A percentile compares a stretch with the other conserved stretches of the same genome.
Evolutionary conservation across 257 asterid genomes (phyloP).

Genomic region (Solanum sejunctum): DNA sequence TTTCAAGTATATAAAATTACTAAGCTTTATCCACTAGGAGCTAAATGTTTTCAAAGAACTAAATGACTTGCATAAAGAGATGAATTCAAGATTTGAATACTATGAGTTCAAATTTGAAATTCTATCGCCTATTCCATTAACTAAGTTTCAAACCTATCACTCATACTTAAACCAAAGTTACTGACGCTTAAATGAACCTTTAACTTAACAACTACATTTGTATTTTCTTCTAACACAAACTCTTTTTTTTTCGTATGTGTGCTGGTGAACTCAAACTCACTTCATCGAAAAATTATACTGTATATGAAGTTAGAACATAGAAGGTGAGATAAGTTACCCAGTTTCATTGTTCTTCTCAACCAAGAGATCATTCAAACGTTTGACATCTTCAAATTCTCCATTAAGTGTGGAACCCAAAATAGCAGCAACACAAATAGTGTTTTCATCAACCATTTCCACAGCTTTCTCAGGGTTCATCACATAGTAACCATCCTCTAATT

Average conservation of each 20-base stretch:
- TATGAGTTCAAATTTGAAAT: neutral
- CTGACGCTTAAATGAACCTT: neutral
- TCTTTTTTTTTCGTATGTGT: neutral
- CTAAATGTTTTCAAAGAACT: neutral
- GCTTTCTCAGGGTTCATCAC: slow-evolving; percentile 19
- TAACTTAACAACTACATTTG: neutral
- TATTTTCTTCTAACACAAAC: neutral
- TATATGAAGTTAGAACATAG: neutral
- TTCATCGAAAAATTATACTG: neutral
- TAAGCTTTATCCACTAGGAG: neutral
- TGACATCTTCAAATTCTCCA: slow-evolving; percentile 22
- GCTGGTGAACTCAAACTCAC: neutral
- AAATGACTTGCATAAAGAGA: neutral
- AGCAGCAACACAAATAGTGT: slow-evolving; percentile 17
- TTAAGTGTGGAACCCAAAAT: slow-evolving; percentile 20
- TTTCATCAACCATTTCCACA: slow-evolving; percentile 17
- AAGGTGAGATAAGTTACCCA: slow-evolving; percentile 1
- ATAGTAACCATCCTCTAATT: slow-evolving; percentile 9
- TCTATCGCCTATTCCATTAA: neutral
- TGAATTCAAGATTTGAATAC: neutral
- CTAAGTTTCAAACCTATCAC: neutral
- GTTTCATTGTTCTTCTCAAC: slow-evolving; percentile 9
- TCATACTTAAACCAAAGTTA: neutral
- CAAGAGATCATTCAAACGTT: slow-evolving; percentile 12
- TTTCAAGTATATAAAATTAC: neutral